phyloP scores from a whole-genome alignment of 495 filamentous ascomycete species.

The Geoglossum glabrum region DNA sequence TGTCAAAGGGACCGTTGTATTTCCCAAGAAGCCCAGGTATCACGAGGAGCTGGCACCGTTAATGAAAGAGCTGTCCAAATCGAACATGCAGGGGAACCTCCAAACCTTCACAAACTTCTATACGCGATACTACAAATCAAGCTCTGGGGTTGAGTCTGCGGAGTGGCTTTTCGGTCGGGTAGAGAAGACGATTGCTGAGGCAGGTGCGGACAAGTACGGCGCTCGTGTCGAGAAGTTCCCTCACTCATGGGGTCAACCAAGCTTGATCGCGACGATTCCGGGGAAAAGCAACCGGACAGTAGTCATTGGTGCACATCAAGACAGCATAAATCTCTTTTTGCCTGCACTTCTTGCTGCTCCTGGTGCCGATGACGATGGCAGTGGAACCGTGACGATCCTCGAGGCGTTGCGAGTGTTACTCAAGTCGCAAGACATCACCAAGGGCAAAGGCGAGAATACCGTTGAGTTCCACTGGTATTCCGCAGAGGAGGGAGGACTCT shows the following conservation, averaged over 20 bases:
- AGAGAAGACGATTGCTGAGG: conserved; percentile 42
- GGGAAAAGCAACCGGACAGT: conserved; percentile 72
- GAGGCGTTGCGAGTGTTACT: conserved; percentile 48
- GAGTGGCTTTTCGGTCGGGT: conserved; percentile 71
- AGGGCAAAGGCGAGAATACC: conserved; percentile 47
- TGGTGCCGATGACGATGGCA: conserved; percentile 59
- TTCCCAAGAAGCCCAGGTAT: conserved; percentile 45
- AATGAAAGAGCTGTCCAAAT: conserved; percentile 45
- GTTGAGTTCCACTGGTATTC: conserved; percentile 94
- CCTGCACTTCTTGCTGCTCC: conserved; percentile 63
- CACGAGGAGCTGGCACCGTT: conserved; percentile 47
- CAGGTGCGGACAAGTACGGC: conserved; percentile 47
- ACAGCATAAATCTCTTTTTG: conserved; percentile 79
- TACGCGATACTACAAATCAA: conserved; percentile 80
- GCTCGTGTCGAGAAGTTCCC: conserved; percentile 52
- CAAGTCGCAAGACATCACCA: conserved; percentile 27
- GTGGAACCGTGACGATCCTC: conserved; percentile 59
- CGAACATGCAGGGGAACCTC: conserved; percentile 59
- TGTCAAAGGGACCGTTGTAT: conserved; percentile 25
- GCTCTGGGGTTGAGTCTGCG: conserved; percentile 68
- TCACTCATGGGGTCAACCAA: conserved; percentile 76
- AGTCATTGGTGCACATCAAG: conserved; percentile 54
- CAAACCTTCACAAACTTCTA: conserved; percentile 61
- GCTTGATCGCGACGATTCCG: conserved; percentile 82
- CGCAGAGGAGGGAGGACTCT: conserved; percentile 77